Evolutionary conservation across 495 filamentous ascomycete genomes (phyloP), one percentile per base, ranked within the genome.

Genomic region (Penicillium maclennaniae): DNA sequence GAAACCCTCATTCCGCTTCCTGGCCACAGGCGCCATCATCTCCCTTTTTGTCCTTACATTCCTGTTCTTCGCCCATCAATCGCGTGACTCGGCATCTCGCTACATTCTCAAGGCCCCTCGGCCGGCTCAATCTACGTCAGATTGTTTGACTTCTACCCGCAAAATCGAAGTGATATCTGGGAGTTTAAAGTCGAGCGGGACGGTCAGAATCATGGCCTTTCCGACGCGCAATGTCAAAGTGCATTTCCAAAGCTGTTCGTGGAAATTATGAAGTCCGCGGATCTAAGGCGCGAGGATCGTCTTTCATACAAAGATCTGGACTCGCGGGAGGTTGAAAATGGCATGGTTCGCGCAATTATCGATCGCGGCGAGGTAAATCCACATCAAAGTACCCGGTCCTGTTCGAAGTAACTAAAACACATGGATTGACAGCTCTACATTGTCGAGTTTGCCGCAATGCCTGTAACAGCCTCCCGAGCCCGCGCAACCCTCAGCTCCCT

Each of bases 231-330:
- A 46, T 79, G 75, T 49, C 61, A 54, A 6, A 40, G 34, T 19
- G 74, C 75, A 2, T 79, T 79, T 39, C 77, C 75, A 5, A 74
- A 69, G 45, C 47, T 79, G 5, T 79, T 74, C 48, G 51, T 52
- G 16, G 76, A 79, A 45, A 55, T 74, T n/a, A 67, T 75, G 19
- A 69, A 73, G 47, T 67, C 71, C 15, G 69, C 60, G 0, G 19
- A 21, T 8, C n/a, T 61, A 12, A 63, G 54, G 31, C 31, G 53
- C 12, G 49, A 58, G 0, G 54, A 52, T 12, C 45, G 7, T 7
- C 66, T 76, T 36, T 63, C 58, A 1, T 68, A 59, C 12, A 55
- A 68, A 8, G 71, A 76, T 46, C 34, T 76, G 28, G 65, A 76
- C 44, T 58, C 56, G 0, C 40, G 61, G 15, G 39, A 48, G 20